Conservation (phyloP, 164 flowering plant species). For the Malania oleifera region DNA sequence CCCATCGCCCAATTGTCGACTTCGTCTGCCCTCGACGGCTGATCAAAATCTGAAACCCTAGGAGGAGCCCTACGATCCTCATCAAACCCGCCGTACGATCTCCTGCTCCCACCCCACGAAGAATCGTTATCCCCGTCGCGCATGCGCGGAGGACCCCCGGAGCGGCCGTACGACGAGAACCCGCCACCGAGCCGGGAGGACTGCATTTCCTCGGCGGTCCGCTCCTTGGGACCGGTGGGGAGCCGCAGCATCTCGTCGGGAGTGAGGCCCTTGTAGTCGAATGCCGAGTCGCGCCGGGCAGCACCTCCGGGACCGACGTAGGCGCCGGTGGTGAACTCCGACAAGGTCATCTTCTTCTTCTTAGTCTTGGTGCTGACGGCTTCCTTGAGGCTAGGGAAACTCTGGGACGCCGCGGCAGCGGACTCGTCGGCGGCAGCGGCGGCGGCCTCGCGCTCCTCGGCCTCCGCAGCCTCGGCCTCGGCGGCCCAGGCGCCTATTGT, state of each 20-base stretch:
- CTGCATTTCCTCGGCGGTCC: constrained; percentile 59
- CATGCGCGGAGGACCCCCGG: constrained; percentile 22
- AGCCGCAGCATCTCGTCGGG: constrained; percentile 58
- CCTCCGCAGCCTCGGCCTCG: constrained; percentile 34
- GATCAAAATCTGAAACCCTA: constrained; percentile 69
- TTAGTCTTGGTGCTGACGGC: constrained; percentile 45
- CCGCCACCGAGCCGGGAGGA: constrained; percentile 65
- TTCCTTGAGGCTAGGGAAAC: constrained; percentile 20
- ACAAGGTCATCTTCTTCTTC: constrained; percentile 62
- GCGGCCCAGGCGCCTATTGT: constrained; percentile 39
- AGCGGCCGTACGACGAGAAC: constrained; percentile 45
- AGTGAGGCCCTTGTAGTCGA: constrained; percentile 46
- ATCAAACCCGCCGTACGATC: constrained; percentile 65
- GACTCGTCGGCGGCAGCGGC: constrained; percentile 21
- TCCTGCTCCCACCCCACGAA: constrained; percentile 46
- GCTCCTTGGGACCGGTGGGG: constrained; percentile 75
- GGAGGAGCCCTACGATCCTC: constrained; percentile 54
- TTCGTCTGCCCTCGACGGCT: constrained; percentile 82
- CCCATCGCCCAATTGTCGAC: constrained; percentile 69
- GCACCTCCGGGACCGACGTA: constrained; percentile 22
- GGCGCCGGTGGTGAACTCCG: constrained; percentile 38
- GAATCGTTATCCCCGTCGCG: constrained; percentile 35
- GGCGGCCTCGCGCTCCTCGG: constrained; percentile 28
- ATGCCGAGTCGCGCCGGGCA: constrained; percentile 13
- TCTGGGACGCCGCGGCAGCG: constrained; percentile 41